Evolutionary conservation across 495 filamentous ascomycete genomes (phyloP), one percentile per base, ranked within the genome.

Genomic region (Aspergillus ellipticus): DNA sequence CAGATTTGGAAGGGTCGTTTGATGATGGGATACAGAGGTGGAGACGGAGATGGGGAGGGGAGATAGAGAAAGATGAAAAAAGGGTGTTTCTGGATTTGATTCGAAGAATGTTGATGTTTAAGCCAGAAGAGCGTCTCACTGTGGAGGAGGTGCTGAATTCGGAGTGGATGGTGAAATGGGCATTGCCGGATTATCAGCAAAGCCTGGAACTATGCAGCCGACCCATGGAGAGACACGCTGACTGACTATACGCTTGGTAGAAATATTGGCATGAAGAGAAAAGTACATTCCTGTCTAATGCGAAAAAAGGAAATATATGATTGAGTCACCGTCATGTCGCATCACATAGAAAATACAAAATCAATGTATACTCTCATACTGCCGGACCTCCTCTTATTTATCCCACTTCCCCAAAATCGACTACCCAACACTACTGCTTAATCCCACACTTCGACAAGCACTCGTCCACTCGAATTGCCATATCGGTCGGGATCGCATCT

Each of bases 81-180:
- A 41, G 20, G 33, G 67, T 65, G 2, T 49, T 66, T 51, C 52
- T 70, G 6, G 64, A 67, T 54, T 56, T 70, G 53, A 67, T 70
- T 60, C 63, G 66, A 0, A 10, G 28, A 42, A 61, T 68, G 60
- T 33, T 68, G 29, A 16, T 28, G 39, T 68, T 59, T 35, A 35
- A 42, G 16, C 61, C 61, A 2, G 60, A 66, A 35, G 54, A 58
- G 6, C 46, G 64, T 33, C 46, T 45, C 7, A 65, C 57, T 16
- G 58, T 56, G 29, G 53, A 63, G 24, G 55, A 63, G 33, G 56
- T 64, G 2, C 42, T 69, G 16, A 28, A 55, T 20, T 69, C 59
- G 17, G 55, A 63, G 28, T 69, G 64, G 61, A 69, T 69, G 55
- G 49, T 56, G 3, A 60, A 59, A 19, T 66, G 57, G 63, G 52